These are phyloP conservation scores for Eragrostis curvula DNA, from an alignment of 176 grass and related monocot species.

Conservation along the genomic window DNA sequence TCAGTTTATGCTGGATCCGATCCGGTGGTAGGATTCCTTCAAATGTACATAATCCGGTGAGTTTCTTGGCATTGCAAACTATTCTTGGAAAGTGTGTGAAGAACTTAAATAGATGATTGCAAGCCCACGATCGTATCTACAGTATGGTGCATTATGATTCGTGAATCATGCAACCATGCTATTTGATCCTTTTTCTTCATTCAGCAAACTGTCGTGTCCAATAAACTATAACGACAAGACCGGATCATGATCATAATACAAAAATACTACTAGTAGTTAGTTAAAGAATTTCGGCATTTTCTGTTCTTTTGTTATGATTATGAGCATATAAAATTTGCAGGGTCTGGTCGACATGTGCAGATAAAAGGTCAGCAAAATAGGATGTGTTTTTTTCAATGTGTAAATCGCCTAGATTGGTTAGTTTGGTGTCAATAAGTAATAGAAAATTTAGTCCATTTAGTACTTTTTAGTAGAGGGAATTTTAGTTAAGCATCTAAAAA, in stretches of 20 bases:
- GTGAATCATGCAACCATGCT: constrained; percentile 30
- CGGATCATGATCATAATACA: not conserved
- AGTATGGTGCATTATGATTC: constrained; percentile 10
- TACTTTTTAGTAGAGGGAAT: not conserved
- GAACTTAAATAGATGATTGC: not conserved
- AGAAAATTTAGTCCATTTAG: not conserved
- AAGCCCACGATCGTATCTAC: not conserved
- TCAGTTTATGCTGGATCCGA: constrained; percentile 4
- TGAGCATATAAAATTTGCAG: not conserved
- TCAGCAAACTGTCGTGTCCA: constrained; percentile 11
- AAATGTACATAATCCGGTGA: constrained; percentile 10
- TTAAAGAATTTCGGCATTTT: not conserved
- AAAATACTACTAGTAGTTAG: not conserved
- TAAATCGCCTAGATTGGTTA: not conserved
- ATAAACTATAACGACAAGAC: constrained; percentile 17
- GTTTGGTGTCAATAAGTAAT: not conserved
- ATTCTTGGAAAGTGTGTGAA: not conserved
- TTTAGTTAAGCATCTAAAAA: not conserved
- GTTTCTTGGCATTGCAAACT: constrained; percentile 21
- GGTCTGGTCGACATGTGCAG: not conserved
- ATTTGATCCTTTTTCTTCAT: not conserved
- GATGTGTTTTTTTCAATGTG: not conserved
- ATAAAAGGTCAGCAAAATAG: constrained; percentile 7
- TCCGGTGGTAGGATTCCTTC: not conserved
- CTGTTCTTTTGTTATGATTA: not conserved